phyloP scores from a whole-genome alignment of 768 basidiomycete species.

The Agaricus sinodeliciosus region DNA sequence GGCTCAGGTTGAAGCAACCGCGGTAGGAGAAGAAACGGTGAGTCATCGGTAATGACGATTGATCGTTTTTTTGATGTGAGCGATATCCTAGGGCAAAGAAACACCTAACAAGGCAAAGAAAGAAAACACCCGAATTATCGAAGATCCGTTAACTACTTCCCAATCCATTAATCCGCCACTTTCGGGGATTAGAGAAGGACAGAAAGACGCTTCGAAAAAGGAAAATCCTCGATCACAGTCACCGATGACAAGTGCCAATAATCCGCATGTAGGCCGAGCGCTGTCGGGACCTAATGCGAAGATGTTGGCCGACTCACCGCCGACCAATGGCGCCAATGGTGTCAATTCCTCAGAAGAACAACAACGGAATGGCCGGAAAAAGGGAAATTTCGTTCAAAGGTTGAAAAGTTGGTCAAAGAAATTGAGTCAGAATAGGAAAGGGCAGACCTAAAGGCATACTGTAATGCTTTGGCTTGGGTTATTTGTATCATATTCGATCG shows the following conservation, averaged over 20 bases:
- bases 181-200: neutral
- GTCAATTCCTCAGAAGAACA: neutral
- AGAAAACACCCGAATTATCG: too few relatives aligned
- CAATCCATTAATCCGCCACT: neutral
- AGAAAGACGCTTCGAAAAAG: neutral
- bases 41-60: too few relatives aligned
- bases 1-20: too few relatives aligned
- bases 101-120: too few relatives aligned
- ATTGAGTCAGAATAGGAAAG: slow-evolving; percentile 6
- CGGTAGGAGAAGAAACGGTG: too few relatives aligned
- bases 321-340: neutral
- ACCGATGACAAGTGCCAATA: neutral
- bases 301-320: neutral
- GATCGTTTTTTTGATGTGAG: too few relatives aligned
- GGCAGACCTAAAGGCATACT: neutral
- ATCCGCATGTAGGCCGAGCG: slow-evolving; percentile 5
- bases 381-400: slow-evolving; percentile 1
- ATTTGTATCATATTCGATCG: neutral
- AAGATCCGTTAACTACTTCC: too few relatives aligned
- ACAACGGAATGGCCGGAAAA: neutral
- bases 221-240: neutral
- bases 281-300: neutral
- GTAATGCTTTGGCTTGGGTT: neutral
- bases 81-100: too few relatives aligned
- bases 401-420: slow-evolving; percentile 6